Evolutionary conservation across 495 filamentous ascomycete genomes (phyloP), one percentile per base, ranked within the genome.

Genomic region (Annulohypoxylon bovei): DNA sequence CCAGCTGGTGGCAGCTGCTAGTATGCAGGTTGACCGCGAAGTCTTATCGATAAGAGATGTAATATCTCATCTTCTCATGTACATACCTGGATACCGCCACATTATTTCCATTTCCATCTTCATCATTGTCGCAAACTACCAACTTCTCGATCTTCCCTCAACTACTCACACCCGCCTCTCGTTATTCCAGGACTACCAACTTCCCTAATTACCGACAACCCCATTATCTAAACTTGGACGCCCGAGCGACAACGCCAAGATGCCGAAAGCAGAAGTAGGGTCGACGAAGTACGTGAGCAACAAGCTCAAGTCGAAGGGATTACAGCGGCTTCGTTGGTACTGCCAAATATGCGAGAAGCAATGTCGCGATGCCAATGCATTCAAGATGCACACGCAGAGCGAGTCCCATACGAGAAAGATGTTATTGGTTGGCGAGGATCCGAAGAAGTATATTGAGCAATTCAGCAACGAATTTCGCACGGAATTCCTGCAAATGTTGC

Each of bases 181-280:
- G 20, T 49, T 18, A 22, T 23, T 5, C 23, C n/a, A 18, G 22
- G 28, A 8, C 22, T n/a, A 14, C 25, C 16, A 25, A 35, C 1
- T 0, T 27, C 42, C 2, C n/a, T 28, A 1, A 11, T 12, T 4
- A 30, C 42, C 5, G 3, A 40, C 22, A 52, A 5, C 14, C 28
- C 23, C 8, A 40, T 27, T 12, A 18, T 25, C 12, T n/a, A 32
- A 3, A 20, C 22, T 25, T 14, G 20, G n/a, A 49, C 25, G 33
- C 20, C 14, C 30, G 12, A 37, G 4, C 46, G 40, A 64, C 37
- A 27, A 49, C 61, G 58, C 59, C 82, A 91, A 74, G n/a, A 99
- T 98, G 96, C 91, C 91, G 59, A 90, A 90, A 81, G 96, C 96
- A 65, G 95, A 98, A 83, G 89, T 92, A 20, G 96, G 95, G 23